Percentiles rank a stretch among this genome's conserved stretches.
Evolutionary conservation across 148 eudicot genomes (phyloP).

Genomic region (Chenopodium formosanum): DNA sequence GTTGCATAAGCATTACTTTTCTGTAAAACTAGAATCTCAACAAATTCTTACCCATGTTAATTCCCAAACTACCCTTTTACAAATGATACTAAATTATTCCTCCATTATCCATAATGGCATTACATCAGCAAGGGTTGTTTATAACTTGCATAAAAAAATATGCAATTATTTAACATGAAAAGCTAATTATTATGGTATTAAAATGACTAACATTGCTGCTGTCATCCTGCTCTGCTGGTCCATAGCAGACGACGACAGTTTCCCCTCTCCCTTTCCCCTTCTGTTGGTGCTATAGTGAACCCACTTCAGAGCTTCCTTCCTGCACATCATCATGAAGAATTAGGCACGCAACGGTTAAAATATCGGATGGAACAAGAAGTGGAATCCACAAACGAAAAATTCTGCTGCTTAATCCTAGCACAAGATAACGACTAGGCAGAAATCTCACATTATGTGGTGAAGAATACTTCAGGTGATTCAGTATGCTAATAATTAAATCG

Average conservation of each 20-base stretch:
- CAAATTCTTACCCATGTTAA: too few species aligned
- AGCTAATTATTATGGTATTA: background rate
- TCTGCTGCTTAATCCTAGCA: slow-evolving; percentile 4
- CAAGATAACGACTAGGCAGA: background rate
- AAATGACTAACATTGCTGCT: slow-evolving; percentile 15
- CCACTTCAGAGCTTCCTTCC: slow-evolving; percentile 11
- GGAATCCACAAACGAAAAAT: slow-evolving; percentile 18
- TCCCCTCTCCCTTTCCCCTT: background rate
- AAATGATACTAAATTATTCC: background rate
- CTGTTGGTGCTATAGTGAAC: background rate
- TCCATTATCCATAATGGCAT: slow-evolving; percentile 4
- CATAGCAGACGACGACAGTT: background rate
- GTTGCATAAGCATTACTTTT: too few species aligned
- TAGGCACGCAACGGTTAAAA: slow-evolving; percentile 5
- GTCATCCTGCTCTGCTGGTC: slow-evolving; percentile 15
- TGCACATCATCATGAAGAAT: background rate
- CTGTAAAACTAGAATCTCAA: too few species aligned
- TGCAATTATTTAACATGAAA: background rate
- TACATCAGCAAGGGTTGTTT: background rate
- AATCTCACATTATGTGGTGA: slow-evolving; percentile 11
- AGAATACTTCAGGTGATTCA: background rate
- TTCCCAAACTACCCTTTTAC: too few species aligned
- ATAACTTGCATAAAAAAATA: background rate
- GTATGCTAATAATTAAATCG: background rate
- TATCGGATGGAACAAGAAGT: slow-evolving; percentile 13